Conservation (phyloP, 306 rosid genomes). For the Benincasa hispida region DNA sequence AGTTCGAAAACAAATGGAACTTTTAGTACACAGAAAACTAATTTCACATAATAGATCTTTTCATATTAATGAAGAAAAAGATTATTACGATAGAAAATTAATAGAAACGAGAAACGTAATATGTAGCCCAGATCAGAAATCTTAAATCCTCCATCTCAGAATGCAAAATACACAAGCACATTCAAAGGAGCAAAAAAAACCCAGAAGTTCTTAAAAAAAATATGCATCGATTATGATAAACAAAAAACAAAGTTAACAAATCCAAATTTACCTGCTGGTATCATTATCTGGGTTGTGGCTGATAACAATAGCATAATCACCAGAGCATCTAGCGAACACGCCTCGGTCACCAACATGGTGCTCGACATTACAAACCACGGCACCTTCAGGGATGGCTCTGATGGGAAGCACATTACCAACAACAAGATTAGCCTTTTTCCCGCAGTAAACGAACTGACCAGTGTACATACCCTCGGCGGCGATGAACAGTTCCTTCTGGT, state of each 20-base stretch:
- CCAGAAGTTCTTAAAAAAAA: background rate
- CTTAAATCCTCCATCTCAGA: background rate
- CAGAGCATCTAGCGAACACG: slow-evolving; percentile 14
- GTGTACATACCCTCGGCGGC: slow-evolving; percentile 18
- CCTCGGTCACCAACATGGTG: slow-evolving; percentile 17
- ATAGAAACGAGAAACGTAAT: background rate
- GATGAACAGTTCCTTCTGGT: slow-evolving; percentile 13
- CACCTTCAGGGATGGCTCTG: slow-evolving; percentile 13
- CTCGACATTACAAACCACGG: slow-evolving; percentile 14
- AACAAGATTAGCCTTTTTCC: slow-evolving; percentile 13
- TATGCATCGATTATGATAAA: background rate
- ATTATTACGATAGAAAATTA: background rate
- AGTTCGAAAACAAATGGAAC: background rate
- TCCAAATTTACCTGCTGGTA: slow-evolving; percentile 8
- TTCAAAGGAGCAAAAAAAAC: background rate
- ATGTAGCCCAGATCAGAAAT: background rate
- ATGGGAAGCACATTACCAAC: slow-evolving; percentile 13
- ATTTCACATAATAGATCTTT: background rate
- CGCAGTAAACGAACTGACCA: slow-evolving; percentile 13
- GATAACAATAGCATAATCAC: slow-evolving; percentile 15
- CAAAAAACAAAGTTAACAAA: background rate
- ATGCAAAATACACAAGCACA: background rate
- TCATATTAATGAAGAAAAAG: background rate
- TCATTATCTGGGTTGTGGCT: slow-evolving; percentile 14
- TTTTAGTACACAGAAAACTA: background rate